Conservation (phyloP, 2,329 filamentous ascomycete genomes). For the Penicillium sp. region DNA sequence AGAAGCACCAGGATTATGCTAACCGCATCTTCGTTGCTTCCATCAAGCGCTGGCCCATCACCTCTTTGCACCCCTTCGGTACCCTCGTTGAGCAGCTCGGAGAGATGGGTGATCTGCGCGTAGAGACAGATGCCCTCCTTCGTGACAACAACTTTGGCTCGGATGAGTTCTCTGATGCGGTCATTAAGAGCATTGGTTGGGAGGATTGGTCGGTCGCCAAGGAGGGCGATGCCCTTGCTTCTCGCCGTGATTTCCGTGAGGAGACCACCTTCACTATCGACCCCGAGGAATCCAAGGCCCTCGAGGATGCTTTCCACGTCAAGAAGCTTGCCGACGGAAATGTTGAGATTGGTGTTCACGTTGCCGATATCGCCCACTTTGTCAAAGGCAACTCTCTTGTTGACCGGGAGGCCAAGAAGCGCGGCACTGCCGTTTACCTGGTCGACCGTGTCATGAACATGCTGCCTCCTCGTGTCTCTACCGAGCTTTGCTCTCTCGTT, state of each 20-base stretch:
- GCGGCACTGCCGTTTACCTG: constrained; percentile 91
- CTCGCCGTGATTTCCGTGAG: constrained; percentile 84
- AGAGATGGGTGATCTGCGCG: constrained; percentile 94
- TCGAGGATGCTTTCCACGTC: constrained; percentile 91
- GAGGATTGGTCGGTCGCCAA: constrained; percentile 87
- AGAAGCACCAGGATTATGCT: constrained; percentile 96
- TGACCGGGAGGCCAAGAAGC: constrained; percentile 96
- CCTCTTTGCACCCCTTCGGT: constrained; percentile 97
- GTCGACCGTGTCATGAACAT: constrained; percentile 87
- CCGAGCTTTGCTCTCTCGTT: constrained; percentile 82
- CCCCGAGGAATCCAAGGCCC: constrained; percentile 80
- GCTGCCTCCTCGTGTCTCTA: constrained; percentile 81
- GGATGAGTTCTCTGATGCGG: constrained; percentile 96
- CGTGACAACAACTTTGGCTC: constrained; percentile 98
- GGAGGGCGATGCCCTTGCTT: constrained; percentile 75
- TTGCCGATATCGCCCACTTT: constrained; percentile 94
- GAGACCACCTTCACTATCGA: constrained; percentile 92
- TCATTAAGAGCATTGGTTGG: constrained; percentile 86
- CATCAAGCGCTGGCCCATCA: constrained; percentile 99
- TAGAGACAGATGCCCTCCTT: constrained; percentile 94
- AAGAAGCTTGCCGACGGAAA: constrained; percentile 80
- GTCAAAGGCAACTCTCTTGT: constrained; percentile 95
- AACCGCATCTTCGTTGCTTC: constrained; percentile 98
- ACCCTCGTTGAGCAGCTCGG: constrained; percentile 96
- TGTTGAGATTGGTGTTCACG: constrained; percentile 92